These are phyloP conservation scores for Betula pendula DNA, from an alignment of 306 rosid species.

Conservation along the genomic window DNA sequence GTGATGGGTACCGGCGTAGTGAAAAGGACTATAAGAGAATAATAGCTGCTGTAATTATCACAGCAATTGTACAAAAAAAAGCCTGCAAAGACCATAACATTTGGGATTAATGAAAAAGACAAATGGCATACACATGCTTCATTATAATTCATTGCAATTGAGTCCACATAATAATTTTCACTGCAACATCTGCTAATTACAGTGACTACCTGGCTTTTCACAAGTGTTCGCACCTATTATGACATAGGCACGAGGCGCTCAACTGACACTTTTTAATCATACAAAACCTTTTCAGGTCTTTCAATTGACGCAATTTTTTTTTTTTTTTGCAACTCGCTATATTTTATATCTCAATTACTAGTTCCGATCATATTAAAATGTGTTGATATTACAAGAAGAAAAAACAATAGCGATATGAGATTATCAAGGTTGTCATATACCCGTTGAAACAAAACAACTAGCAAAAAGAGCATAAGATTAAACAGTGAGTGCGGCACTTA, in stretches of 20 bases:
- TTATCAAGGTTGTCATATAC: neutral
- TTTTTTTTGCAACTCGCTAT: too few species aligned
- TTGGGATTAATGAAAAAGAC: conserved; percentile 11
- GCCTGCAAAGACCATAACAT: conserved; percentile 55
- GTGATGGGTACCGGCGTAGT: conserved; percentile 8
- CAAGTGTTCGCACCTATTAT: too few species aligned
- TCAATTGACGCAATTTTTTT: too few species aligned
- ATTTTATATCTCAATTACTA: too few species aligned
- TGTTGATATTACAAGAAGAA: neutral
- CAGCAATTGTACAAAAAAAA: conserved; percentile 50
- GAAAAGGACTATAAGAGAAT: conserved; percentile 30
- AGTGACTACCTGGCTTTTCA: neutral
- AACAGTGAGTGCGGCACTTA: conserved; percentile 30
- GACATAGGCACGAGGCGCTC: too few species aligned
- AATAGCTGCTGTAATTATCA: conserved; percentile 33
- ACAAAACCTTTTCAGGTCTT: too few species aligned
- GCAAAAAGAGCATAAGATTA: neutral
- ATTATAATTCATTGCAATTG: neutral
- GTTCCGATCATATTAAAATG: too few species aligned
- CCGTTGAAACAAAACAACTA: neutral
- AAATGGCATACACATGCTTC: neutral
- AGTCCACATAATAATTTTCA: neutral
- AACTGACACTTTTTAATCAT: too few species aligned
- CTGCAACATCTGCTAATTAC: neutral
- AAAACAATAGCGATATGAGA: neutral